Percentiles rank a stretch among this genome's conserved stretches.
These are phyloP conservation scores for Caloboletus firmus DNA, from an alignment of 1,284 basidiomycete genomes.

Conservation along the genomic window DNA sequence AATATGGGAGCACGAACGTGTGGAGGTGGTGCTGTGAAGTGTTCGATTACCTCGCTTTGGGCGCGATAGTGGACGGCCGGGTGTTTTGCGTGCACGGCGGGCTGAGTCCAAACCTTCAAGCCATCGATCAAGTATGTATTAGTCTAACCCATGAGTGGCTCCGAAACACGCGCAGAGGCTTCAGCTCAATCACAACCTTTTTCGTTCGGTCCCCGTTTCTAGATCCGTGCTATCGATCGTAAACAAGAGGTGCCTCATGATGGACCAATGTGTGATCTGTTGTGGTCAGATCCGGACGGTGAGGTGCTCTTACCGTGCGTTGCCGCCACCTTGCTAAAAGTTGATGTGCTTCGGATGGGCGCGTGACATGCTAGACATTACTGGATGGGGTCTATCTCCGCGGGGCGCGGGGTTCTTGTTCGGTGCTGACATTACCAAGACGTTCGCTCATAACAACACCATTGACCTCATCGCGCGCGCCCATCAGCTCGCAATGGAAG, in stretches of 20 bases:
- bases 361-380: conserved; percentile 59
- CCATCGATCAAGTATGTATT: conserved; percentile 78
- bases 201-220: conserved; percentile 21
- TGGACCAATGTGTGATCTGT: conserved; percentile 96
- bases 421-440: conserved; percentile 88
- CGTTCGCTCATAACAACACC: conserved; percentile 88
- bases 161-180: conserved; percentile 25
- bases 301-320: conserved; percentile 10
- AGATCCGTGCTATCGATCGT: conserved; percentile 95
- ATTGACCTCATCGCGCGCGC: conserved; percentile 96
- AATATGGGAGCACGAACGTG: conserved; percentile 94
- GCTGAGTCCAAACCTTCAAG: conserved; percentile 81
- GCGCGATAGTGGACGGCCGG: conserved; percentile 92
- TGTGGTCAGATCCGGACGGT: conserved; percentile 99
- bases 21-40: conserved; percentile 99
- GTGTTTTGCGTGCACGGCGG: conserved; percentile 95
- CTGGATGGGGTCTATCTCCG: conserved; percentile 95
- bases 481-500: conserved; percentile 98
- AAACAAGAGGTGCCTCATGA: conserved; percentile 99
- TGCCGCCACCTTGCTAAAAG: conserved; percentile 5
- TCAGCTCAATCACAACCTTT: conserved; percentile 26
- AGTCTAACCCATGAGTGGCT: conserved; percentile 17
- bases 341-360: conserved; percentile 1
- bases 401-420: conserved; percentile 96
- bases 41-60: conserved; percentile 94